Percentiles rank a stretch among this genome's conserved stretches.
Conservation (phyloP, 495 filamentous ascomycete genomes). For the Aspergillus ellipticus region DNA sequence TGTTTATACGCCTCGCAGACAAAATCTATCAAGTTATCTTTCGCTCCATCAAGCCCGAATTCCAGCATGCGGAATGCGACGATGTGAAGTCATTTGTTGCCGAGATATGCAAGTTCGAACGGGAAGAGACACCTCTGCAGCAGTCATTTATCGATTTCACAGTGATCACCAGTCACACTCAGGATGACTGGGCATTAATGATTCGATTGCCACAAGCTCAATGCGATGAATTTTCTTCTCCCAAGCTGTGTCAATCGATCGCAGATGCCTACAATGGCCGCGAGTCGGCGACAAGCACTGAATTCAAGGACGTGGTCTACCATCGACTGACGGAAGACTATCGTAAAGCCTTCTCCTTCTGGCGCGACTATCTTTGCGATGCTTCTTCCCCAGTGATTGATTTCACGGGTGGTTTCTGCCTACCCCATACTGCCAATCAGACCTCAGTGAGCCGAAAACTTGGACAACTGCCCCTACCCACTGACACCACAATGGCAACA, state of each 20-base stretch:
- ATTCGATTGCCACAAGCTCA: constrained; percentile 61
- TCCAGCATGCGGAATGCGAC: neutral
- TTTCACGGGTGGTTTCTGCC: neutral
- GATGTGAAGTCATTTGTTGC: neutral
- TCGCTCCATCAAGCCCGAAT: neutral
- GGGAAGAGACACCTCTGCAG: neutral
- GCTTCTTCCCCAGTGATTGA: constrained; percentile 13
- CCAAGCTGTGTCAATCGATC: constrained; percentile 45
- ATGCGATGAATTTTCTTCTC: constrained; percentile 60
- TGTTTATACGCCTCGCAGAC: neutral
- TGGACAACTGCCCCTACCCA: neutral
- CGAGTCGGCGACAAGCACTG: constrained; percentile 22
- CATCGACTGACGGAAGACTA: constrained; percentile 11
- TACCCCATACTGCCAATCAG: neutral
- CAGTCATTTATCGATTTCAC: neutral
- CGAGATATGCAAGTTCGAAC: neutral
- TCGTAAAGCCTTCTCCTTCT: constrained; percentile 7
- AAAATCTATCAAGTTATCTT: constrained; percentile 2
- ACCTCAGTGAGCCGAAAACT: neutral
- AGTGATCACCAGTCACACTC: neutral
- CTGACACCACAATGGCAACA: constrained; percentile 38
- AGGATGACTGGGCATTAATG: constrained; percentile 23
- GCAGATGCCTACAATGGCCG: constrained; percentile 35
- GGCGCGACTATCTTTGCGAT: constrained; percentile 21
- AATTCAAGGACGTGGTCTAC: constrained; percentile 54